Conservation (phyloP, 108 stramenopile genomes). For the Parietichytrium sp. region DNA sequence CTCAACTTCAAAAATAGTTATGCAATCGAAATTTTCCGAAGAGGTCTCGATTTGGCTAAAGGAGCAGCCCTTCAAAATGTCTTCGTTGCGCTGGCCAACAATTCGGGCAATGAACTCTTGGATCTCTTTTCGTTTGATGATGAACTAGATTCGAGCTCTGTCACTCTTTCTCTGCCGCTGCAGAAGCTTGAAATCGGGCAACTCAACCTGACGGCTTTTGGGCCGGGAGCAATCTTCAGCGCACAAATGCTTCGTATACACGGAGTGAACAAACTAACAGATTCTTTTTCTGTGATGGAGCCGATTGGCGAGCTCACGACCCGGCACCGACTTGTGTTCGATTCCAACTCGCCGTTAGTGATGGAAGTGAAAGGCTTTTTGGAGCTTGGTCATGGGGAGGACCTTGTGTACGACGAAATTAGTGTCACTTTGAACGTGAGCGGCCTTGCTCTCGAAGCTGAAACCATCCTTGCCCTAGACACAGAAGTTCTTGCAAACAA, state of each 20-base stretch:
- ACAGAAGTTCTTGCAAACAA: not conserved
- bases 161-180: not conserved
- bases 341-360: not conserved
- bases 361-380: not conserved
- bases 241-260: not conserved
- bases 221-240: not conserved
- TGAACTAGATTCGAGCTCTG: not conserved
- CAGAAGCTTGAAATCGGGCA: not conserved
- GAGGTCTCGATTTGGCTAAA: not conserved
- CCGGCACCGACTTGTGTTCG: not conserved
- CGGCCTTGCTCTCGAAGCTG: not conserved
- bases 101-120: not conserved
- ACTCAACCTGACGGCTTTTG: not conserved
- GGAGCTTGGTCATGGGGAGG: not conserved
- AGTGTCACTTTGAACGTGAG: not conserved
- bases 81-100: not conserved
- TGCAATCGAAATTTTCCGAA: not conserved
- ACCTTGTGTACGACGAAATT: not conserved
- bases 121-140: constrained; percentile 22
- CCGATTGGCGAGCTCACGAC: not conserved
- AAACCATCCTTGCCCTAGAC: not conserved
- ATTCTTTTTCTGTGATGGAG: not conserved
- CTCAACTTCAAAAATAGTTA: not conserved
- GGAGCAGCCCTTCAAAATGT: not conserved
- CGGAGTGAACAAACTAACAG: not conserved